Evolutionary conservation across 2,329 filamentous ascomycete genomes (phyloP).

Genomic region (Botrytis sinoallii): DNA sequence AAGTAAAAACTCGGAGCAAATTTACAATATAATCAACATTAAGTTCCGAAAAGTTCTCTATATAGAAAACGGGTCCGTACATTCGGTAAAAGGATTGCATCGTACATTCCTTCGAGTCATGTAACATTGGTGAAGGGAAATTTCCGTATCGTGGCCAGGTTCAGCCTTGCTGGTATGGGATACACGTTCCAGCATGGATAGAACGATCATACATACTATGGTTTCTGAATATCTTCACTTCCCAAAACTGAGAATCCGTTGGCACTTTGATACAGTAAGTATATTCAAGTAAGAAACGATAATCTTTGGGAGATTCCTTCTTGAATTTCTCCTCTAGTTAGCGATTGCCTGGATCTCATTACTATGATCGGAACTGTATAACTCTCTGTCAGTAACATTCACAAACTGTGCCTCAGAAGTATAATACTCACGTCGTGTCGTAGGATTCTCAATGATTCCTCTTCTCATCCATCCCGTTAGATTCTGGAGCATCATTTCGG

Average conservation of each 20-base stretch:
- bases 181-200: no score
- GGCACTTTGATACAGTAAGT: neutral
- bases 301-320: neutral
- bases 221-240: neutral
- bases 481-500: neutral
- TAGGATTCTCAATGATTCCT: neutral
- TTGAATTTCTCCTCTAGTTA: neutral
- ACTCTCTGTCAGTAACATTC: no score
- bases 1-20: neutral
- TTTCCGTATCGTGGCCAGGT: neutral
- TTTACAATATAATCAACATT: neutral
- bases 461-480: neutral
- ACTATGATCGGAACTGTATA: neutral
- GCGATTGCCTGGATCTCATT: neutral
- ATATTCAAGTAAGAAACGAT: accelerated
- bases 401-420: neutral
- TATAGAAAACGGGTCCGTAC: neutral
- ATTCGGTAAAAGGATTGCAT: neutral
- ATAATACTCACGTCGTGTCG: neutral
- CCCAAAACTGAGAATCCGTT: neutral
- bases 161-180: neutral
- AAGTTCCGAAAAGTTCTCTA: neutral
- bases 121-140: neutral
- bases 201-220: neutral
- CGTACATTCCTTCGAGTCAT: constrained; percentile 1